Conservation (phyloP, 2,329 filamentous ascomycete species). For the Colletotrichum higginsianum region DNA sequence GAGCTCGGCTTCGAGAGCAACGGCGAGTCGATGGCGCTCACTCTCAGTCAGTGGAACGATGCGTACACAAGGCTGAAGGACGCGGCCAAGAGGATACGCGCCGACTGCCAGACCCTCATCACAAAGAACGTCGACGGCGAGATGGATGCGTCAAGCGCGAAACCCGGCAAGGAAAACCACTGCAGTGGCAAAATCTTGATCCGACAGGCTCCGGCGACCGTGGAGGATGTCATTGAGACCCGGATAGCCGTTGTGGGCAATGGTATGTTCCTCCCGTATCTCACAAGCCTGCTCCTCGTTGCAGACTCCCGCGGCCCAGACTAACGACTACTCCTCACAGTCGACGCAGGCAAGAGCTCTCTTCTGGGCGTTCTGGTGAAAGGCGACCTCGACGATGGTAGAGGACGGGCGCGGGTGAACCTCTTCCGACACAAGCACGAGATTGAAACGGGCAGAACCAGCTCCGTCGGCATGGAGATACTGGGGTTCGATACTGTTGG, state of each 20-base stretch:
- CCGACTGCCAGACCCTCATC: constrained; percentile 85
- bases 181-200: constrained; percentile 91
- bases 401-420: constrained; percentile 93
- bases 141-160: constrained; percentile 76
- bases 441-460: constrained; percentile 94
- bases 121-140: constrained; percentile 91
- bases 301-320: background rate
- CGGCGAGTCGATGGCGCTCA: constrained; percentile 86
- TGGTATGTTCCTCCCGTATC: constrained; percentile 62
- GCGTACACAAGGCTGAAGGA: constrained; percentile 77
- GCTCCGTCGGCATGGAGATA: constrained; percentile 98
- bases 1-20: constrained; percentile 94
- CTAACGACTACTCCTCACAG: constrained; percentile 55
- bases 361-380: constrained; percentile 97
- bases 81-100: constrained; percentile 75
- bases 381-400: constrained; percentile 93
- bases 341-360: constrained; percentile 97
- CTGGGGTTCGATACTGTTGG: constrained; percentile 95
- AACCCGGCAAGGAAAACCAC: constrained; percentile 77
- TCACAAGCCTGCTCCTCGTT: background rate
- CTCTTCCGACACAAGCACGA: constrained; percentile 99
- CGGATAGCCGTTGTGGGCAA: constrained; percentile 97
- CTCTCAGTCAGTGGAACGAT: constrained; percentile 79
- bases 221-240: constrained; percentile 94
- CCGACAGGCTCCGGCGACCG: constrained; percentile 78